Percentiles rank a stretch among this genome's conserved stretches.
These are phyloP conservation scores for Lotus japonicus DNA, from an alignment of 306 rosid species.

Conservation along the genomic window DNA sequence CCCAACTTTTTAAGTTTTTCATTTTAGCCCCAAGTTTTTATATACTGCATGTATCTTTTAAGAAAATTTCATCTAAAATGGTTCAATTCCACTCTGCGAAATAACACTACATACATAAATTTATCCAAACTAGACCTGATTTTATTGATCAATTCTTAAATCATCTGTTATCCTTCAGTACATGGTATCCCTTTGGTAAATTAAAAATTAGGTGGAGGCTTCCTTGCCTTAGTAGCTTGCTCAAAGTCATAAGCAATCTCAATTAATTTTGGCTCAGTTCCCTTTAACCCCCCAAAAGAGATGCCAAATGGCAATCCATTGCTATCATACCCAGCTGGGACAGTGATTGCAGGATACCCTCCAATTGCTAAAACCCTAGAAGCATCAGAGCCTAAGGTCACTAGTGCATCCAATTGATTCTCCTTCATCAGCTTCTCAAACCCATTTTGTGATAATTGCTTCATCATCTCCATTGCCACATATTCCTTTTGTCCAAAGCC, in stretches of 20 bases:
- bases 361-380: constrained; percentile 33
- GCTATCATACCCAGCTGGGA: constrained; percentile 41
- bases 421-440: constrained; percentile 40
- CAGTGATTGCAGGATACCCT: constrained; percentile 46
- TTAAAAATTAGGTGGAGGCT: too few species aligned
- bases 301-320: constrained; percentile 41
- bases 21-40: too few species aligned
- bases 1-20: too few species aligned
- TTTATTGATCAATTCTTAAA: too few species aligned
- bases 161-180: too few species aligned
- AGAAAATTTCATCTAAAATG: too few species aligned
- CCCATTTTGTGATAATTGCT: constrained; percentile 32
- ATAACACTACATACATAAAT: too few species aligned
- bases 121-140: too few species aligned
- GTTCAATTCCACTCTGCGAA: too few species aligned
- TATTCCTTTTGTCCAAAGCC: constrained; percentile 37
- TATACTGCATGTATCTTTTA: too few species aligned
- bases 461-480: constrained; percentile 27
- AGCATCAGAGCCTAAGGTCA: constrained; percentile 21
- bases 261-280: constrained; percentile 40
- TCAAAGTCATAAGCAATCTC: constrained; percentile 56
- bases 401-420: constrained; percentile 42
- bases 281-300: constrained; percentile 40
- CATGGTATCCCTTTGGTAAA: too few species aligned
- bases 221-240: constrained; percentile 32